A percentile compares a stretch with the other conserved stretches of the same genome.
phyloP scores from a whole-genome alignment of 1,284 basidiomycete species.

The Trichosporon sp. region DNA sequence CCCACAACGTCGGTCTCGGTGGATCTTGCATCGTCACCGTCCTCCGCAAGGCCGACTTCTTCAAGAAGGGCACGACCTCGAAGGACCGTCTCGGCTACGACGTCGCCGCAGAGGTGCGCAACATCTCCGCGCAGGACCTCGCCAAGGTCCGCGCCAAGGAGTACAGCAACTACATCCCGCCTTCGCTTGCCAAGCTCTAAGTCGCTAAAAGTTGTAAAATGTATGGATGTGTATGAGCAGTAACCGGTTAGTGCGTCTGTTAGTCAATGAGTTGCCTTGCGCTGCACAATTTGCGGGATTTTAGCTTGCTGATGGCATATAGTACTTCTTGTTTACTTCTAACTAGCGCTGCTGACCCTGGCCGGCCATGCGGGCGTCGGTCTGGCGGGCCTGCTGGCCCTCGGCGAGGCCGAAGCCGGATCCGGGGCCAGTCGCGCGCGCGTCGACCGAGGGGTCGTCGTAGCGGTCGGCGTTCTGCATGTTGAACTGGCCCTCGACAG shows the following conservation, averaged over 20 bases:
- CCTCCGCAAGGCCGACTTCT: constrained; percentile 19
- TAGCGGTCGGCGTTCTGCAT: background rate
- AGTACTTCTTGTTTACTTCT: background rate
- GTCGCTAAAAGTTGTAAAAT: background rate
- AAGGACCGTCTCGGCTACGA: constrained; percentile 18
- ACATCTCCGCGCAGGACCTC: constrained; percentile 16
- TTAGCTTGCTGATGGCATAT: background rate
- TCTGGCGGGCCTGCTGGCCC: constrained; percentile 2
- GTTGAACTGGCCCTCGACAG: constrained; percentile 1
- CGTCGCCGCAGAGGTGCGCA: constrained; percentile 18
- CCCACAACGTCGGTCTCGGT: constrained; percentile 24
- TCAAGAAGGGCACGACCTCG: constrained; percentile 15
- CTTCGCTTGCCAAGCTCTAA: background rate
- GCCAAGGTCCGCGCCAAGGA: constrained; percentile 15
- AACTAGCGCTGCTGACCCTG: background rate
- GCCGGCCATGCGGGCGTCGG: background rate
- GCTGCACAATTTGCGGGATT: no score
- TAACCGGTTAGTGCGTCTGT: background rate
- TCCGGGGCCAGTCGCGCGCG: background rate
- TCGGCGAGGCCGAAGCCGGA: background rate
- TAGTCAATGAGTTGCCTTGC: background rate
- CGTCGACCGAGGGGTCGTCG: background rate
- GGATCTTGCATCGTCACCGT: constrained; percentile 19
- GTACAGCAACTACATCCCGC: constrained; percentile 14
- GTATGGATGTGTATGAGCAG: constrained; percentile 1